Conservation (phyloP, 177 flowering plant genomes). For the Vitis hybrid region DNA sequence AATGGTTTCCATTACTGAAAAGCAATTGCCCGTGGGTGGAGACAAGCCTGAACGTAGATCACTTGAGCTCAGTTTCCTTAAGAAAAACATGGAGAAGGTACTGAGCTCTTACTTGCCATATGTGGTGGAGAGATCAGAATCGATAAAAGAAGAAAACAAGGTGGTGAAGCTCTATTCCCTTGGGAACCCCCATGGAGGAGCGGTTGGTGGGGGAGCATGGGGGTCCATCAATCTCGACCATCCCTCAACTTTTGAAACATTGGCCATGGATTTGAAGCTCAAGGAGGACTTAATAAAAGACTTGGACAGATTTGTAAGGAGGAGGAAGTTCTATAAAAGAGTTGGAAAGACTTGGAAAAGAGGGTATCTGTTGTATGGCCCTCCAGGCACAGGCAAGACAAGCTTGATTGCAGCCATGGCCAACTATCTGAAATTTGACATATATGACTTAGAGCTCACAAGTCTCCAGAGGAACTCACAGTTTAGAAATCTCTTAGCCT, state of each 20-base stretch:
- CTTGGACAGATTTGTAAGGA: constrained; percentile 29
- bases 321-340: constrained; percentile 27
- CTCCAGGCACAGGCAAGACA: constrained; percentile 35
- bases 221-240: constrained; percentile 15
- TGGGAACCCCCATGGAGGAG: not conserved
- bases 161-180: constrained; percentile 26
- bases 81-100: constrained; percentile 25
- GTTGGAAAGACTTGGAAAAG: constrained; percentile 37
- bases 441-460: constrained; percentile 26
- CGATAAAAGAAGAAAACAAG: constrained; percentile 21
- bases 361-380: constrained; percentile 31
- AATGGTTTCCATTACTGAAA: not conserved
- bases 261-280: constrained; percentile 27
- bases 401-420: constrained; percentile 45
- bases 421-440: constrained; percentile 30
- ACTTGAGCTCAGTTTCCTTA: constrained; percentile 20
- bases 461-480: constrained; percentile 3
- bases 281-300: constrained; percentile 30
- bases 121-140: constrained; percentile 17
- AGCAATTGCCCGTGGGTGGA: not conserved
- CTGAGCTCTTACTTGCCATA: constrained; percentile 19
- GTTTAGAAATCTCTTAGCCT: constrained; percentile 7
- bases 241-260: constrained; percentile 30
- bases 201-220: constrained; percentile 5
- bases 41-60: constrained; percentile 1